Conservation (phyloP, 2,329 filamentous ascomycete genomes). For the Phyllosticta ampelicida region DNA sequence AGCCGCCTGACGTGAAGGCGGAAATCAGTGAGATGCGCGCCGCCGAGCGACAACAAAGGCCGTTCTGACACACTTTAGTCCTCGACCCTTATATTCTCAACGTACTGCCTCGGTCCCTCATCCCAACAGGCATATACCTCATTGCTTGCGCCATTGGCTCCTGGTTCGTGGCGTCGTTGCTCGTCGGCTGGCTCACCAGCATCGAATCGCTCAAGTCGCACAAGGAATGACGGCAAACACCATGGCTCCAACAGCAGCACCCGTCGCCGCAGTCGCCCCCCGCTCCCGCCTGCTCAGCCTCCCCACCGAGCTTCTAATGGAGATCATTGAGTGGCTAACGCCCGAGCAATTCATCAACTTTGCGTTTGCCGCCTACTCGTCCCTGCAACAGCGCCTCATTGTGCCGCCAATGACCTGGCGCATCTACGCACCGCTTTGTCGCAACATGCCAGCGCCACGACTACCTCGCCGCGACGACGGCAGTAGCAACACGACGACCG, state of each 20-base stretch:
- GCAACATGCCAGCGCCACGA: slow-evolving; percentile 12
- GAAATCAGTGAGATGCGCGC: slow-evolving; percentile 49
- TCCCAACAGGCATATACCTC: slow-evolving; percentile 62
- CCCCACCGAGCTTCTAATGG: slow-evolving; percentile 37
- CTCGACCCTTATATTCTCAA: slow-evolving; percentile 79
- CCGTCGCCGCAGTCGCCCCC: background rate
- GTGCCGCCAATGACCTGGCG: slow-evolving; percentile 20
- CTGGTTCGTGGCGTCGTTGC: slow-evolving; percentile 39
- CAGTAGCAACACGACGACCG: slow-evolving; percentile 9
- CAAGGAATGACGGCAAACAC: slow-evolving; percentile 18
- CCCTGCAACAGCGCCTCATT: slow-evolving; percentile 29
- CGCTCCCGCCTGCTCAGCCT: slow-evolving; percentile 17
- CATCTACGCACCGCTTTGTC: slow-evolving; percentile 10
- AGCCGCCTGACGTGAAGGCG: slow-evolving; percentile 61
- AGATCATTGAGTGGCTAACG: slow-evolving; percentile 32
- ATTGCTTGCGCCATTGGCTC: slow-evolving; percentile 45
- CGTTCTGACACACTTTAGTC: slow-evolving; percentile 34
- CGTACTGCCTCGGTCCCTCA: slow-evolving; percentile 64
- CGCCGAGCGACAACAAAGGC: background rate
- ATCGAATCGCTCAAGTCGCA: slow-evolving; percentile 20
- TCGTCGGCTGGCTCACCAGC: slow-evolving; percentile 25
- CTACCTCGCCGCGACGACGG: background rate
- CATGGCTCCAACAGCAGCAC: background rate
- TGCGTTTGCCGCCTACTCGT: slow-evolving; percentile 36
- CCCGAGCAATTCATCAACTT: slow-evolving; percentile 34